Base-by-base conservation (phyloP, 257 asterid genomes). In the Lycium barbarum region DNA sequence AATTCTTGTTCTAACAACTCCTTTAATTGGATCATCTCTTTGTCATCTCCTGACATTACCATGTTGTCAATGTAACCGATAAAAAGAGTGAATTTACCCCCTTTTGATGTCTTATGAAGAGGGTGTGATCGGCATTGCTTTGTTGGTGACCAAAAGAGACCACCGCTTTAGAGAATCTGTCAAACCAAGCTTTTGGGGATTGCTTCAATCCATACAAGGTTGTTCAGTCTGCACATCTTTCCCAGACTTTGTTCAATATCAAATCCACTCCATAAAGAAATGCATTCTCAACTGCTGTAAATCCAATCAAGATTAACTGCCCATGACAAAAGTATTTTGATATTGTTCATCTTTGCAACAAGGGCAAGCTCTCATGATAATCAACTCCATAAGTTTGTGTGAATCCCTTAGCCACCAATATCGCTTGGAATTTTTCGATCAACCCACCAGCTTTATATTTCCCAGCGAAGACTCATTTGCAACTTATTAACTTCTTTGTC, bases 361-460 rank as follows among this genome's bases (percentile, higher is more conserved):
- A 45, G 74, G 74, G 74, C 35, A 67, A 67, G 36, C 20, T 67
- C 20, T 67, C 49, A 33, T 67, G 73, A 66, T 66, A 33, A 66
- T 66, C 20, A 35, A 66, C n/a, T 13, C 49, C 47, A 67, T 67
- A 67, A 67, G 74, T 67, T 67, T 67, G 74, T 67, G 74, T 67
- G 74, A 67, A 67, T 67, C 49, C 22, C 20, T 67, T 13, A 14
- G 17, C 40, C 74, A 67, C 74, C 47, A 67, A 67, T 35, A 35
- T 40, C 13, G 47, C 74, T 35, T 67, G 13, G 45, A 35, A 66
- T 66, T 12, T 67, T 33, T 67, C 74, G 15, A 35, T 43, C 18
- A 17, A 67, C 47, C 74, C 74, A 67, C 35, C 74, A 67, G 14
- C 47, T 67, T 67, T 35, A 67, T 67, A 35, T 67, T 66, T 67